Percentiles rank a stretch among this genome's conserved stretches.
These are phyloP conservation scores for Fusarium floridanum DNA, from an alignment of 2,329 filamentous ascomycete species.

Conservation along the genomic window DNA sequence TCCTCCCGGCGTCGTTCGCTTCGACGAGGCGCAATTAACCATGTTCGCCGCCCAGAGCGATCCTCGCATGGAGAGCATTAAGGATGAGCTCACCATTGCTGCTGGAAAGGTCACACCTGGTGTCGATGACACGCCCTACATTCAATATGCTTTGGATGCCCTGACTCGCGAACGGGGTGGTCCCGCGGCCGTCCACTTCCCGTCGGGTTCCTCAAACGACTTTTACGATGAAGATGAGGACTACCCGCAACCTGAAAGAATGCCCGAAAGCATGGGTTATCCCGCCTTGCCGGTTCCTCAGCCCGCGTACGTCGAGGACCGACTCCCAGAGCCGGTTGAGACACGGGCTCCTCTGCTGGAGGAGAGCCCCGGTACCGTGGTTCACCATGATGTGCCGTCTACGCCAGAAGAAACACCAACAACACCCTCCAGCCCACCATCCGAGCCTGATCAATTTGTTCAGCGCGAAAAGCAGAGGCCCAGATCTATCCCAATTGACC, in stretches of 20 bases:
- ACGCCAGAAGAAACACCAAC: slow-evolving; percentile 19
- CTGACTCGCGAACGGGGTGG: slow-evolving; percentile 81
- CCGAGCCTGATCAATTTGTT: slow-evolving; percentile 25
- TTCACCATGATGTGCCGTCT: slow-evolving; percentile 30
- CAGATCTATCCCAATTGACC: slow-evolving; percentile 55
- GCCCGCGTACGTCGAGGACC: slow-evolving; percentile 47
- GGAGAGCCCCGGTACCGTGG: slow-evolving; percentile 37
- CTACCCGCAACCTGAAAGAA: slow-evolving; percentile 41
- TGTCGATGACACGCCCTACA: slow-evolving; percentile 87
- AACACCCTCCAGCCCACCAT: slow-evolving; percentile 30
- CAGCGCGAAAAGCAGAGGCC: slow-evolving; percentile 47
- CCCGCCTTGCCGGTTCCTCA: slow-evolving; percentile 40
- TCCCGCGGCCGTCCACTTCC: slow-evolving; percentile 64
- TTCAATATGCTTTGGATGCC: slow-evolving; percentile 90
- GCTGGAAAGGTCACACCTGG: slow-evolving; percentile 76
- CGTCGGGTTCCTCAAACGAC: slow-evolving; percentile 55
- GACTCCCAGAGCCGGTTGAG: slow-evolving; percentile 42
- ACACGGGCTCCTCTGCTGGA: slow-evolving; percentile 27
- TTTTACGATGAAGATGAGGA: slow-evolving; percentile 45
- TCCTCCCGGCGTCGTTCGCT: slow-evolving; percentile 47
- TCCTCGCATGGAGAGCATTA: slow-evolving; percentile 57
- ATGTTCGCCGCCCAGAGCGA: slow-evolving; percentile 54
- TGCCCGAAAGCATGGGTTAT: slow-evolving; percentile 35
- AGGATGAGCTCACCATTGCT: slow-evolving; percentile 65
- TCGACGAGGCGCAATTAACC: slow-evolving; percentile 56